phyloP scores from a whole-genome alignment of 2,329 filamentous ascomycete genomes.

The Colletotrichum orbiculare region DNA sequence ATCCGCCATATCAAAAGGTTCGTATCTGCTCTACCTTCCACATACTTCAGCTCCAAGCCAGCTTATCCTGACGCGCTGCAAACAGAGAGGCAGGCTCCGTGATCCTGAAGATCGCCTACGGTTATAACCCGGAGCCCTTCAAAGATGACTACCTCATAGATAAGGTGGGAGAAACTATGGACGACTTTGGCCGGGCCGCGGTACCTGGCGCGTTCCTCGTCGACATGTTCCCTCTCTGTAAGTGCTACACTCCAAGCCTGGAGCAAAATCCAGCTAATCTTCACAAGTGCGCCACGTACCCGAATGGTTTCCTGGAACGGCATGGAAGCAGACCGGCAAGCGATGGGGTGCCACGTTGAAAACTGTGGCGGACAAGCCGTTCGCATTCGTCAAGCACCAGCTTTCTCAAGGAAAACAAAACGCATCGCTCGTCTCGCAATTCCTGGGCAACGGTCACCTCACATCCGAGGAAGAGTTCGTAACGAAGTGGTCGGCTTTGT shows the following conservation, averaged over 20 bases:
- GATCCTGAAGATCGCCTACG: conserved; percentile 37
- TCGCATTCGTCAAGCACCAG: conserved; percentile 41
- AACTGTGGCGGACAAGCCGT: conserved; percentile 29
- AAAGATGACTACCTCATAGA: conserved; percentile 35
- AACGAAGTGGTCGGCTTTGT: conserved; percentile 29
- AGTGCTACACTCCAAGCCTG: not conserved
- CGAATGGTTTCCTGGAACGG: conserved; percentile 35
- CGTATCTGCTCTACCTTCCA: conserved; percentile 21
- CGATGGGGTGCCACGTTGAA: conserved; percentile 25
- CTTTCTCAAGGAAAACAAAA: conserved; percentile 25
- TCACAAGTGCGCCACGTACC: conserved; percentile 41
- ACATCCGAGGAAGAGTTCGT: conserved; percentile 6
- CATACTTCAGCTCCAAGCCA: not conserved
- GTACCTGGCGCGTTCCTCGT: conserved; percentile 37
- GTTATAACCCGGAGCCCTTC: conserved; percentile 34
- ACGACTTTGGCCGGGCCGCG: conserved; percentile 32
- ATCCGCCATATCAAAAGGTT: conserved; percentile 55
- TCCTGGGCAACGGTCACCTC: conserved; percentile 6
- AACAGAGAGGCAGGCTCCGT: conserved; percentile 31
- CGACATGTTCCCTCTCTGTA: conserved; percentile 36
- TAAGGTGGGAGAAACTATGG: conserved; percentile 24
- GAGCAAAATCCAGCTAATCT: not conserved
- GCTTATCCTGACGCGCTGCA: not conserved
- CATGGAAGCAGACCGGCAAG: conserved; percentile 31
- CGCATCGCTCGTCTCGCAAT: conserved; percentile 24